These are phyloP conservation scores for Fusarium nanum DNA, from an alignment of 2,329 filamentous ascomycete species.

Conservation along the genomic window DNA sequence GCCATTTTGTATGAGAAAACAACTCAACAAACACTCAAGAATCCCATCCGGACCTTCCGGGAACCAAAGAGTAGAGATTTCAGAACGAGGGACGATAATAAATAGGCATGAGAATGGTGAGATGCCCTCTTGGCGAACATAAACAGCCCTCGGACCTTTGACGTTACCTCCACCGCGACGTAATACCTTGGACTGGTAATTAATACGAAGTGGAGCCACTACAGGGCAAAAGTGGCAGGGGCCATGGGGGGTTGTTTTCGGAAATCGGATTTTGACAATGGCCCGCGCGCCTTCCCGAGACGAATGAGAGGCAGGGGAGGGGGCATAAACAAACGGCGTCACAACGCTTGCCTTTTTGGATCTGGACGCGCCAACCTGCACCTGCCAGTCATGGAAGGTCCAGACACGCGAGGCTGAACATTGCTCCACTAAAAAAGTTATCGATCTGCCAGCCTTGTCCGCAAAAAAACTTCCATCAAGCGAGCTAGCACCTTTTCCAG, in stretches of 20 bases:
- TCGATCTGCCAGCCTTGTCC: conserved; percentile 31
- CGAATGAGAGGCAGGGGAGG: conserved; percentile 15
- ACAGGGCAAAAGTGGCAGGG: conserved; percentile 10
- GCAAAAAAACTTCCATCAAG: conserved; percentile 39
- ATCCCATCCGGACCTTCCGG: conserved; percentile 51
- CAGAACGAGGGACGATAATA: conserved; percentile 33
- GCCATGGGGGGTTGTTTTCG: conserved; percentile 10
- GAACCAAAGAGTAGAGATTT: conserved; percentile 23
- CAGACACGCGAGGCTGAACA: conserved; percentile 32
- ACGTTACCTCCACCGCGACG: conserved; percentile 43
- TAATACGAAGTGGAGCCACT: conserved; percentile 38
- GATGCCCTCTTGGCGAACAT: conserved; percentile 39
- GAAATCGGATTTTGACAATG: conserved; percentile 40
- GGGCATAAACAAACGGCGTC: conserved; percentile 6
- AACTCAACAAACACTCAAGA: conserved; percentile 39
- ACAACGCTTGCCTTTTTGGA: conserved; percentile 14
- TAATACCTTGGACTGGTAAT: conserved; percentile 29
- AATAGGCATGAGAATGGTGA: conserved; percentile 41
- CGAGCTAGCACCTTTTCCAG: not conserved
- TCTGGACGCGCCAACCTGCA: not conserved
- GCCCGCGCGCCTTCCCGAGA: conserved; percentile 38
- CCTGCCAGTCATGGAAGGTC: not conserved
- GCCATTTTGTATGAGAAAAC: conserved; percentile 48
- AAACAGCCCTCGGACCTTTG: conserved; percentile 46
- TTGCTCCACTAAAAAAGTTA: conserved; percentile 35